Conservation (phyloP, 257 asterid genomes). For the Solanum commersonii region DNA sequence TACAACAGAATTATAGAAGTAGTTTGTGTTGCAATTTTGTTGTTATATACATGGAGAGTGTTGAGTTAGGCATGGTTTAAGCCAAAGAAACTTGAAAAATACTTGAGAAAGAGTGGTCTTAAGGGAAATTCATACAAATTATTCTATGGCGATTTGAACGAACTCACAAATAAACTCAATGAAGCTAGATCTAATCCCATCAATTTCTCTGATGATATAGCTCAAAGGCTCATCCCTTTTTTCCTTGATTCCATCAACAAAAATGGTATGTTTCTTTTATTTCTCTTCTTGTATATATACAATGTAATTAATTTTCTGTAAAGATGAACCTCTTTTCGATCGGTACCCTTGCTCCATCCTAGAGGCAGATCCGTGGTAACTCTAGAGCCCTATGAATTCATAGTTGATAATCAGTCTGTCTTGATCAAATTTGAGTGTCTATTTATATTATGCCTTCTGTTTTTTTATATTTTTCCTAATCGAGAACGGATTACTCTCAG, state of each 20-base stretch:
- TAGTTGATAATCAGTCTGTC: no score
- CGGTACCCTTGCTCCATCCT: no score
- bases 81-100: conserved; percentile 22
- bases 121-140: conserved; percentile 22
- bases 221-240: conserved; percentile 22
- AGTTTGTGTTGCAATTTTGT: background rate
- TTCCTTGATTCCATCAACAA: background rate
- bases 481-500: conserved; percentile 9
- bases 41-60: conserved; percentile 7
- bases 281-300: no score
- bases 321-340: no score
- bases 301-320: no score
- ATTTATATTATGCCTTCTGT: background rate
- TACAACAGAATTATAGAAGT: background rate
- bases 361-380: background rate
- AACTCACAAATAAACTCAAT: background rate
- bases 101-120: conserved; percentile 23
- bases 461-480: background rate
- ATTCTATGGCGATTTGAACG: conserved; percentile 23
- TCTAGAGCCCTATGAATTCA: background rate
- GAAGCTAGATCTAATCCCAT: conserved; percentile 28
- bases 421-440: no score
- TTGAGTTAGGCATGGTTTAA: conserved; percentile 26
- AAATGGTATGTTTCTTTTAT: conserved; percentile 19
- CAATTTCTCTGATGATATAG: conserved; percentile 19